Percentiles rank a stretch among this genome's conserved stretches.
Conservation (phyloP, 805 yeast species). For the Yarrowia sp. region DNA sequence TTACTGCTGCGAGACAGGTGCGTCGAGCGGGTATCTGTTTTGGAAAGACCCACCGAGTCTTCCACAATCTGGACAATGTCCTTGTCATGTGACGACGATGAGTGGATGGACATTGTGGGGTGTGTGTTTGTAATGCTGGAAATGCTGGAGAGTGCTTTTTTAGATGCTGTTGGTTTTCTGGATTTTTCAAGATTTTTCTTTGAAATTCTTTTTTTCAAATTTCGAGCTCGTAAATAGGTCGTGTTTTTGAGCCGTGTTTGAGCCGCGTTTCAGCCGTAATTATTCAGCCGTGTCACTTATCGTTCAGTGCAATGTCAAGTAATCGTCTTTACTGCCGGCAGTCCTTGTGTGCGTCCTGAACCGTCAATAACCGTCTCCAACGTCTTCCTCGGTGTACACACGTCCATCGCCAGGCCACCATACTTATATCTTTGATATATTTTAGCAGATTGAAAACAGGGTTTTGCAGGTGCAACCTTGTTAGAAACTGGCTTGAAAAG, state of each 20-base stretch:
- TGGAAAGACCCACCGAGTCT: conserved; percentile 28
- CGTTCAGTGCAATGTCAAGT: too few species aligned
- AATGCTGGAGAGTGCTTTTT: too few species aligned
- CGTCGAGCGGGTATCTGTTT: conserved; percentile 29
- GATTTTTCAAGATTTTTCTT: too few species aligned
- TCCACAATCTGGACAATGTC: conserved; percentile 36
- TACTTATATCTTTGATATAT: conserved; percentile 20
- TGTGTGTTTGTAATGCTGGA: not conserved
- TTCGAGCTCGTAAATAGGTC: too few species aligned
- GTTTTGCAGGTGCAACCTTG: conserved; percentile 5
- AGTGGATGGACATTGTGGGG: conserved; percentile 15
- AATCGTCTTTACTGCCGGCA: too few species aligned
- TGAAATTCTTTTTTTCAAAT: too few species aligned
- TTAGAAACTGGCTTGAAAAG: conserved; percentile 16
- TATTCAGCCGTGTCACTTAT: too few species aligned
- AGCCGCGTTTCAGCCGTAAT: too few species aligned
- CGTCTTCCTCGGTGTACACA: not conserved
- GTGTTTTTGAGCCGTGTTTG: too few species aligned
- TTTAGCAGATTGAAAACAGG: conserved; percentile 24
- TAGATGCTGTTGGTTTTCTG: too few species aligned
- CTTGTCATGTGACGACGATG: conserved; percentile 23
- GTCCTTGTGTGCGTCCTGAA: too few species aligned
- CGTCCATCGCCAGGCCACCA: not conserved
- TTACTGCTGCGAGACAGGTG: not conserved
- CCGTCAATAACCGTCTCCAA: not conserved